Conservation (phyloP, 805 yeast genomes). For the Priceomyces fermenticarens region DNA sequence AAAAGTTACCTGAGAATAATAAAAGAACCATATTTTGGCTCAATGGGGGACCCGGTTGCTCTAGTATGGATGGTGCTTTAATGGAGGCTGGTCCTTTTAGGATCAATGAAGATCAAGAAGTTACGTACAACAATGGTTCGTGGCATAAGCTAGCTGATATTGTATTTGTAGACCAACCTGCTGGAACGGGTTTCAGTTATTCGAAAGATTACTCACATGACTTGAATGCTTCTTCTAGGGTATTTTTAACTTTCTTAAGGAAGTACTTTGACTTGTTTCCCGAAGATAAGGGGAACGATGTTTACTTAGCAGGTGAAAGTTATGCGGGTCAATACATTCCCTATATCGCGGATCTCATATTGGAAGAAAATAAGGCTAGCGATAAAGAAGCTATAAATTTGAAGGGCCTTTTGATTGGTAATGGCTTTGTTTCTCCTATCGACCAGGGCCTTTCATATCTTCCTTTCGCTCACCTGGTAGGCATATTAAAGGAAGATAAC, state of each 20-base stretch:
- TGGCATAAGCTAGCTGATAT: conserved; percentile 83
- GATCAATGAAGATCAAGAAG: conserved; percentile 40
- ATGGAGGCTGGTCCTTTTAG: conserved; percentile 91
- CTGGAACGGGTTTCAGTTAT: conserved; percentile 86
- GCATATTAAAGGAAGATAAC: conserved; percentile 45
- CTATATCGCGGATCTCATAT: conserved; percentile 66
- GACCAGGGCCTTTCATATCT: conserved; percentile 77
- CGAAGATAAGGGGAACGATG: conserved; percentile 57
- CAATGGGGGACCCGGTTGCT: conserved; percentile 98
- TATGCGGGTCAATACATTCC: conserved; percentile 98
- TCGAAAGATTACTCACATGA: conserved; percentile 55
- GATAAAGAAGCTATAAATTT: conserved; percentile 37
- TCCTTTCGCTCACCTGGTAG: conserved; percentile 63
- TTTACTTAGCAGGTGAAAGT: conserved; percentile 89
- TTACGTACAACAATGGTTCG: conserved; percentile 63
- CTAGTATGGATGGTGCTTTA: conserved; percentile 95
- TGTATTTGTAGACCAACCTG: conserved; percentile 90
- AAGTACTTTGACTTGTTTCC: conserved; percentile 73
- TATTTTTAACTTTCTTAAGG: conserved; percentile 63
- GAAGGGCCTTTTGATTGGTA: conserved; percentile 75
- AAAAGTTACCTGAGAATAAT: conserved; percentile 25
- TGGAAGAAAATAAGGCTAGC: conserved; percentile 38
- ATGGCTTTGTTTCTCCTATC: conserved; percentile 92
- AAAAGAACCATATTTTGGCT: conserved; percentile 75
- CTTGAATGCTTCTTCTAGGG: conserved; percentile 53